Conservation (phyloP, 352 stramenopile genomes). For the Pythium myriotylum region DNA sequence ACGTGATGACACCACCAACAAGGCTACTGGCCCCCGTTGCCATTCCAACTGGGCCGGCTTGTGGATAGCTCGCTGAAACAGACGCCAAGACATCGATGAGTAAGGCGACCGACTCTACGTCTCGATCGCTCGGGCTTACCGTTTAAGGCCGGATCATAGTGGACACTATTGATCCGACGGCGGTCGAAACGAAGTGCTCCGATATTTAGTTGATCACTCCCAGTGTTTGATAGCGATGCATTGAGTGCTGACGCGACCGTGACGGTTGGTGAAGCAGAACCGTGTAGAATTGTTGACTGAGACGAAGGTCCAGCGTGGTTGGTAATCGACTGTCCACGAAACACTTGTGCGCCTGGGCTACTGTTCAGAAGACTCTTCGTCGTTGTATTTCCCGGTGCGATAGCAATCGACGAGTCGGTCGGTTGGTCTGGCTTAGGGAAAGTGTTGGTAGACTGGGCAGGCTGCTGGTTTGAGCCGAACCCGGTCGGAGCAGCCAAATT, state of each 20-base stretch:
- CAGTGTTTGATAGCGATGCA: conserved; percentile 25
- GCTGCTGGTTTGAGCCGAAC: conserved; percentile 27
- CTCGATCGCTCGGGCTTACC: conserved; percentile 19
- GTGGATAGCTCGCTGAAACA: conserved; percentile 6
- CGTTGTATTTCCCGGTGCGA: conserved; percentile 50
- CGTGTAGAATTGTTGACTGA: conserved; percentile 10
- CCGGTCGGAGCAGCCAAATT: conserved; percentile 25
- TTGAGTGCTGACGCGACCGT: conserved; percentile 57
- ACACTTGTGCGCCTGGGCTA: background rate
- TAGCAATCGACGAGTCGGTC: conserved; percentile 43
- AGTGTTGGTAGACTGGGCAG: conserved; percentile 26
- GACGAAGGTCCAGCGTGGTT: conserved; percentile 28
- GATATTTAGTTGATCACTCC: conserved; percentile 40
- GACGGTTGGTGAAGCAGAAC: conserved; percentile 34
- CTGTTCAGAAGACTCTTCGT: conserved; percentile 39
- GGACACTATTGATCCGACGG: conserved; percentile 49
- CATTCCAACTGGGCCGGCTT: conserved; percentile 23
- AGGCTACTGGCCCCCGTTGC: conserved; percentile 18
- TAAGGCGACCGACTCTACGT: background rate
- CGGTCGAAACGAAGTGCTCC: conserved; percentile 45
- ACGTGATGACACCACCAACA: conserved; percentile 40
- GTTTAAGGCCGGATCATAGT: conserved; percentile 54
- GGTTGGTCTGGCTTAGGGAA: conserved; percentile 48
- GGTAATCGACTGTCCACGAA: conserved; percentile 20
- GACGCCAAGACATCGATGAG: background rate